Evolutionary conservation across 139 green algal species (phyloP), one percentile per base, ranked within the genome.

Genomic region (Chlorella sp.): DNA sequence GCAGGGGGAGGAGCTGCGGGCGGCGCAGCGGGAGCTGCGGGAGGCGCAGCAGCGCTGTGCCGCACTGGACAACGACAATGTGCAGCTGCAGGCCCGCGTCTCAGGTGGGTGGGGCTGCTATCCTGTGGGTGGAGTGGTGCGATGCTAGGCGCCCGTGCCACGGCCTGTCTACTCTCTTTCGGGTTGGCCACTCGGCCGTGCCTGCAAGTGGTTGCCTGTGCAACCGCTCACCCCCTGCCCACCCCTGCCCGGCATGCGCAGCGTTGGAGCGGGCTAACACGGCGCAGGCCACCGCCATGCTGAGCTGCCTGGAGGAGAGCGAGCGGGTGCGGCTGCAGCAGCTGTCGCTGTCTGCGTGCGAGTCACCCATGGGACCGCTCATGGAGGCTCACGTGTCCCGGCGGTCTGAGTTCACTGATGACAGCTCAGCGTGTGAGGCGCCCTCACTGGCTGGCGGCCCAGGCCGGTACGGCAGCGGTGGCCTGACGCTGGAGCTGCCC

Each of bases 291-390:
- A 83, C 77, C 13, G 77, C 77, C 40, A 83, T 83, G 79, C 64
- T 84, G 64, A 67, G 43, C 41, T 84, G 79, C 79, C 79, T 84
- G 43, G 79, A 84, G 64, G 79, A 84, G 44, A 76, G 62, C 43
- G 79, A 83, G 79, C 79, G 79, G 0, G 44, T 64, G 43, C 44
- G 79, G 43, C 43, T 84, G 62, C 79, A 84, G 79, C 79, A 83
- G 77, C 60, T 83, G 54, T 82, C 76, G 20, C 54, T 73, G 19
- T 9, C 26, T 14, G 65, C 36, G 28, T 30, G 34, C 1, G 58
- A 83, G 40, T 83, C 77, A 20, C 77, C 77, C 26, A 16, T 73
- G 58, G 58, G 72, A 1, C 44, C 72, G 72, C 43, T 78, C 43
- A 44, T 11, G 40, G 43, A 32, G 46, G 46, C 32, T 32, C 41